Conservation (phyloP, 1,284 basidiomycete species). For the Puccinia sorghi region DNA sequence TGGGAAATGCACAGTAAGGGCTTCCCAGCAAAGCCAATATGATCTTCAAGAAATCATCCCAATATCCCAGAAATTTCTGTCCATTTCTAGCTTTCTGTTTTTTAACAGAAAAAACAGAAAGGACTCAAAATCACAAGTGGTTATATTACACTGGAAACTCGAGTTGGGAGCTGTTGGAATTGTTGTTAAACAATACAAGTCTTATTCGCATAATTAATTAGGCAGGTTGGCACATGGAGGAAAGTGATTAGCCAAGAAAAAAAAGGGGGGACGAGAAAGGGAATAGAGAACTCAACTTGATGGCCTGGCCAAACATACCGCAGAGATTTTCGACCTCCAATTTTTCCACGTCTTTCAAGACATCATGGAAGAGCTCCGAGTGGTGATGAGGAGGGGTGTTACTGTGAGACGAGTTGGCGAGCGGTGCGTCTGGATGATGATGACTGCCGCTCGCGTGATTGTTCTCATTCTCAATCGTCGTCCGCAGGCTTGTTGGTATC, state of each 20-base stretch:
- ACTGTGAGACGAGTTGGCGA: slow-evolving; percentile 60
- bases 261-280: no score
- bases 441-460: slow-evolving; percentile 45
- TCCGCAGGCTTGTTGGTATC: slow-evolving; percentile 62
- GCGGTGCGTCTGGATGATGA: slow-evolving; percentile 3
- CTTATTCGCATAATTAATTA: not conserved
- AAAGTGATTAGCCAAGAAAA: not conserved
- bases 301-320: slow-evolving; percentile 42
- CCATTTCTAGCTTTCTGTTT: no score
- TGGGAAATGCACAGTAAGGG: no score
- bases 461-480: slow-evolving; percentile 57
- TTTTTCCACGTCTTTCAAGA: slow-evolving; percentile 44
- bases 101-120: no score
- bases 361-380: slow-evolving; percentile 44
- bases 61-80: no score
- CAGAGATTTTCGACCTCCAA: slow-evolving; percentile 41
- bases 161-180: not conserved
- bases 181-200: slow-evolving; percentile 15
- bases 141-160: slow-evolving; percentile 15
- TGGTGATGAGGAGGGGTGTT: slow-evolving; percentile 60
- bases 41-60: no score
- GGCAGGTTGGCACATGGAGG: not conserved
- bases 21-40: no score
- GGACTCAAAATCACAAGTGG: not conserved
- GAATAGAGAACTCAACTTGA: slow-evolving; percentile 44